Percentiles rank a stretch among this genome's conserved stretches.
Evolutionary conservation across 2,329 filamentous ascomycete genomes (phyloP).

Genomic region (Monosporascus sp.): DNA sequence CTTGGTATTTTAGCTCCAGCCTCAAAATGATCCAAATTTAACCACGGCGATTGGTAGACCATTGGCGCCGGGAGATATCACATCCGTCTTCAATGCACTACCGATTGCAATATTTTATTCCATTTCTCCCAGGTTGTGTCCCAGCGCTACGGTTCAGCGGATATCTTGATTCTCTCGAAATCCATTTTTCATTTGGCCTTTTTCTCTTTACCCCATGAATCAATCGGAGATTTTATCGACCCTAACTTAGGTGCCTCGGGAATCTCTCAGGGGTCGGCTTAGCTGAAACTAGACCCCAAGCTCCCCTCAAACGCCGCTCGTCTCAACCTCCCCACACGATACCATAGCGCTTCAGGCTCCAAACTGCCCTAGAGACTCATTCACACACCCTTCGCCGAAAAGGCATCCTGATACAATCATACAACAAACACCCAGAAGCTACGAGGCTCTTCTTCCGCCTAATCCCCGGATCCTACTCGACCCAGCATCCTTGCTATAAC

Average conservation of each 20-base stretch:
- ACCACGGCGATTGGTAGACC: slow-evolving; percentile 11
- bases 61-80: slow-evolving; percentile 11
- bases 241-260: not conserved
- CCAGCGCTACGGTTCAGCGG: slow-evolving; percentile 5
- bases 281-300: slow-evolving; percentile 30
- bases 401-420: slow-evolving; percentile 19
- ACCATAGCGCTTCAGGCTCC: too few species aligned
- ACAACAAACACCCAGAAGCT: slow-evolving; percentile 30
- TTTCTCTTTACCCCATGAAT: slow-evolving; percentile 3
- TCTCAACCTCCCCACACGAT: slow-evolving; percentile 33
- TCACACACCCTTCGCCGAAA: slow-evolving; percentile 6
- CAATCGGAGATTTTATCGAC: too few species aligned
- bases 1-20: slow-evolving; percentile 2
- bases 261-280: slow-evolving; percentile 19
- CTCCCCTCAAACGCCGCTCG: slow-evolving; percentile 37
- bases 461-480: slow-evolving; percentile 26
- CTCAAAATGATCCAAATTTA: slow-evolving; percentile 20
- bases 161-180: too few species aligned
- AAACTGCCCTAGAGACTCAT: too few species aligned
- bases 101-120: too few species aligned
- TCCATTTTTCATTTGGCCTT: slow-evolving; percentile 9
- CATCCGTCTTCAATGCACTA: not conserved
- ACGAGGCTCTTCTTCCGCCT: slow-evolving; percentile 46
- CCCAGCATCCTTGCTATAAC: slow-evolving; percentile 15
- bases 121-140: not conserved